Evolutionary conservation across 1,284 basidiomycete genomes (phyloP).

Genomic region (Trametes polyzona): DNA sequence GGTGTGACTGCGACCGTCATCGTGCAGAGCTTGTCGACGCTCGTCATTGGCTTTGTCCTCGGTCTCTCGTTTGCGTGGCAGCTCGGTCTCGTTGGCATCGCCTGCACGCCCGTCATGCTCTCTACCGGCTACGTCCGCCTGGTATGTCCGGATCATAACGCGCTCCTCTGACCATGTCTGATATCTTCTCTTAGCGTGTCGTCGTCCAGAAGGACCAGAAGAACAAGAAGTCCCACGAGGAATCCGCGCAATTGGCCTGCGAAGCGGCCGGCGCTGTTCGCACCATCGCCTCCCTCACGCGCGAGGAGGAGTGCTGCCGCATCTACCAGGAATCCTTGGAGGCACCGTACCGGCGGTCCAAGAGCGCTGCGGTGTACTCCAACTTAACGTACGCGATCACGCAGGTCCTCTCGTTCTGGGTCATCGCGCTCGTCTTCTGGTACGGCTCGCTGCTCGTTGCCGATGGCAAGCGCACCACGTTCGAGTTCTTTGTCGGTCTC

Average conservation of each 20-base stretch:
- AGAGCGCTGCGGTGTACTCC: conserved; percentile 68
- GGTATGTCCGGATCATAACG: conserved; percentile 42
- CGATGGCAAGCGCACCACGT: conserved; percentile 57
- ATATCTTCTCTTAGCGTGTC: conserved; percentile 51
- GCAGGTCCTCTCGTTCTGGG: conserved; percentile 79
- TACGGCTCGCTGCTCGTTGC: conserved; percentile 78
- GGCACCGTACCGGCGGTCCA: conserved; percentile 71
- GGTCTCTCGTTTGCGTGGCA: conserved; percentile 85
- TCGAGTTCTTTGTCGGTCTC: conserved; percentile 83
- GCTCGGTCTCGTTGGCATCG: conserved; percentile 77
- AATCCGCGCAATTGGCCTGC: conserved; percentile 89
- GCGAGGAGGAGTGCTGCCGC: conserved; percentile 77
- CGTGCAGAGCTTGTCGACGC: conserved; percentile 76
- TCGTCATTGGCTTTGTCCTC: conserved; percentile 76
- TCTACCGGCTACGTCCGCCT: conserved; percentile 89
- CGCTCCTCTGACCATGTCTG: neutral
- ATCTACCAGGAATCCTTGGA: conserved; percentile 79
- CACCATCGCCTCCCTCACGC: conserved; percentile 90
- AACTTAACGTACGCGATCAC: conserved; percentile 81
- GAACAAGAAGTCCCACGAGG: conserved; percentile 86
- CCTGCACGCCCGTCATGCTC: conserved; percentile 84
- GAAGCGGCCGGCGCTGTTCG: conserved; percentile 92
- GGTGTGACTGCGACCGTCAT: conserved; percentile 90
- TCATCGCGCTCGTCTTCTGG: conserved; percentile 90
- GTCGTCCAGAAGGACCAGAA: conserved; percentile 86